These are phyloP conservation scores for Hanseniaspora singularis DNA, from an alignment of 805 yeast species.

Conservation along the genomic window DNA sequence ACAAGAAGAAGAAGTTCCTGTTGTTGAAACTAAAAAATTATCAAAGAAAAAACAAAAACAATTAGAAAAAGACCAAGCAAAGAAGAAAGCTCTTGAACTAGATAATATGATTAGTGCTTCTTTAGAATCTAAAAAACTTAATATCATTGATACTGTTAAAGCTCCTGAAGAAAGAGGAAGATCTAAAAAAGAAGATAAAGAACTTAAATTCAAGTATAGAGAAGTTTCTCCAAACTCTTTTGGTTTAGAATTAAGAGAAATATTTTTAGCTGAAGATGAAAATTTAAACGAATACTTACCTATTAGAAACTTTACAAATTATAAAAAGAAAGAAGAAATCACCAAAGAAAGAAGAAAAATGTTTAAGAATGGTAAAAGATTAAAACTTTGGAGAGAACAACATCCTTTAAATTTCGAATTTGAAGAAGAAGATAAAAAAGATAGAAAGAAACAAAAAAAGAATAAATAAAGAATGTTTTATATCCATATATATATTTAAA, in stretches of 20 bases:
- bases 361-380: constrained; percentile 65
- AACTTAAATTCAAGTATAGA: constrained; percentile 62
- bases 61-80: constrained; percentile 44
- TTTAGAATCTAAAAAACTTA: constrained; percentile 60
- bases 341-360: constrained; percentile 64
- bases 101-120: constrained; percentile 61
- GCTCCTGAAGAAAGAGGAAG: constrained; percentile 47
- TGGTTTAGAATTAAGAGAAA: constrained; percentile 78
- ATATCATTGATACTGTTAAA: constrained; percentile 57
- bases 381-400: constrained; percentile 78
- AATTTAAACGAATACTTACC: constrained; percentile 77
- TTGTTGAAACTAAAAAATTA: constrained; percentile 27
- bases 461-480: neutral
- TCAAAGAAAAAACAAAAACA: constrained; percentile 42
- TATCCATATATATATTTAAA: neutral
- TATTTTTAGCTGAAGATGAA: constrained; percentile 77
- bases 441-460: constrained; percentile 10
- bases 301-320: constrained; percentile 86
- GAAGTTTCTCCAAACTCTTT: constrained; percentile 91
- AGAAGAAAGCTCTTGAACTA: constrained; percentile 49
- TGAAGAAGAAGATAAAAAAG: constrained; percentile 2
- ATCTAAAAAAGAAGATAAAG: constrained; percentile 32
- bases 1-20: constrained; percentile 20
- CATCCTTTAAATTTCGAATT: constrained; percentile 7
- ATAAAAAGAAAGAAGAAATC: constrained; percentile 55